Base-by-base conservation (phyloP, 805 yeast species). In the Saccharomycopsis fermentans region DNA sequence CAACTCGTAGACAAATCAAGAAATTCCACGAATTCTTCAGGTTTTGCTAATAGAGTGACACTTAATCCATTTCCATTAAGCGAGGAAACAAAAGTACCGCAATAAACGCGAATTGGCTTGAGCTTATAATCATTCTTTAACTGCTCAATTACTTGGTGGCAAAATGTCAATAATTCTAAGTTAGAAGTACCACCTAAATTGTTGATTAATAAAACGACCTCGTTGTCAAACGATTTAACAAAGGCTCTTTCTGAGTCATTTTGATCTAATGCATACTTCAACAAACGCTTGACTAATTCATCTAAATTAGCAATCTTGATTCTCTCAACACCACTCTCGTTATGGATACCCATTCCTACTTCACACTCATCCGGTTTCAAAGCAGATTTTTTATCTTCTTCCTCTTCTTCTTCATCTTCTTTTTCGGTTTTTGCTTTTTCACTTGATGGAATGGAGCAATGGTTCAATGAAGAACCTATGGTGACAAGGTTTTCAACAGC, bases 271-370 rank as follows among this genome's bases (percentile, higher is more conserved):
- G 91, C 71, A 66, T 81, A 81, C 52, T 82, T 75, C 56, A 86
- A 77, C 75, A 92, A 76, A 27, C 76, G 74, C 32, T 77, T 69
- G 52, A 83, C 74, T 35, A 92, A 72, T 0, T 79, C 79, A 17
- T 81, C 84, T 55, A 89, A 81, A 0, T 81, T 69, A 27, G 97
- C 97, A 64, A 91, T 81, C 17, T 73, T 72, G 26, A 76, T 63
- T 16, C 71, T 66, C 66, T 79, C 76, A 59, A 83, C 83, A 62
- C 97, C 97, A 0, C 96, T 94, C 70, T 91, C 98, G 67, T 91
- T 91, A 71, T 91, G 98, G 61, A 91, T 91, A 52, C 98, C 98
- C 83, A 91, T 85, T 29, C 98, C 98, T 59, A 91, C 77, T 70
- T 91, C 98, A 68, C 87, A 85, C 70, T 87, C 89, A 59, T 82